A percentile compares a stretch with the other conserved stretches of the same genome.
Conservation (phyloP, 345 rosid genomes). For the Camelina neglecta region DNA sequence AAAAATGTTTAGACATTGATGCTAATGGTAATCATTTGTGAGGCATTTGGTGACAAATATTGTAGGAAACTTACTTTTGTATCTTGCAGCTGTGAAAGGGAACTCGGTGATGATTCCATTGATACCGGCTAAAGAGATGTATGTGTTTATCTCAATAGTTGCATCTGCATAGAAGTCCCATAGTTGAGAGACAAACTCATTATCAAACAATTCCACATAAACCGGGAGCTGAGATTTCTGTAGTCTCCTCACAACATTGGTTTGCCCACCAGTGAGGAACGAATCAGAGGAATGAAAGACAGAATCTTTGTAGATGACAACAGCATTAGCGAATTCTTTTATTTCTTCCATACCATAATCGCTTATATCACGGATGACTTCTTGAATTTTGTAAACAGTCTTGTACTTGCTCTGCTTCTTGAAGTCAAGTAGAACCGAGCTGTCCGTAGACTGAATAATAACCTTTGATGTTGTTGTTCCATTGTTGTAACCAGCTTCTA, state of each 20-base stretch:
- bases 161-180: slow-evolving; percentile 88
- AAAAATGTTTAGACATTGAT: background rate
- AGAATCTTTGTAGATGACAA: slow-evolving; percentile 57
- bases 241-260: slow-evolving; percentile 59
- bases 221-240: slow-evolving; percentile 57
- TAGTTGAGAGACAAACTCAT: slow-evolving; percentile 84
- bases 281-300: slow-evolving; percentile 31
- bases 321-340: slow-evolving; percentile 60
- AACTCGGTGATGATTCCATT: slow-evolving; percentile 78
- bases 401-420: slow-evolving; percentile 53
- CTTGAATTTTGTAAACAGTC: slow-evolving; percentile 62
- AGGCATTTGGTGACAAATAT: slow-evolving; percentile 1
- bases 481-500: slow-evolving; percentile 56
- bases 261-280: slow-evolving; percentile 45
- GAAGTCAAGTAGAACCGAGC: slow-evolving; percentile 62
- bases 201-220: slow-evolving; percentile 67
- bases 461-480: slow-evolving; percentile 48
- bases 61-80: slow-evolving; percentile 60
- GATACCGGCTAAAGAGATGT: slow-evolving; percentile 32
- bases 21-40: no score
- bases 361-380: slow-evolving; percentile 56
- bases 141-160: slow-evolving; percentile 71
- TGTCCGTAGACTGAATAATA: slow-evolving; percentile 74
- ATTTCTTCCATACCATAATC: slow-evolving; percentile 57
- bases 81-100: slow-evolving; percentile 75